These are phyloP conservation scores for Haplosporangium sp. DNA, from an alignment of 371 early-diverging fungal species.

Conservation along the genomic window DNA sequence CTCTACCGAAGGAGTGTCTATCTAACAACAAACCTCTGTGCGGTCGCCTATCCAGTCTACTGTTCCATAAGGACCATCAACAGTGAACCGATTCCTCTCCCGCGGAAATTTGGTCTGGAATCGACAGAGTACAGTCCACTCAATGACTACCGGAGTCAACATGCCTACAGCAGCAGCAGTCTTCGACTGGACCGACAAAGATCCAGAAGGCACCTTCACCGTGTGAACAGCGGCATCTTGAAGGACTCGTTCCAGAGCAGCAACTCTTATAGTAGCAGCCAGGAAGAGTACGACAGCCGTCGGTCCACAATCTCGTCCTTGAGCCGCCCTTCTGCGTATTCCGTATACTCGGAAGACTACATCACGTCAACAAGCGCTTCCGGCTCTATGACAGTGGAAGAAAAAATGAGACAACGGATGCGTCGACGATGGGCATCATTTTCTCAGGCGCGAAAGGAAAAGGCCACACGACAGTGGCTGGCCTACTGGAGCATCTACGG, in stretches of 20 bases:
- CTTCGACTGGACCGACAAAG: constrained; percentile 15
- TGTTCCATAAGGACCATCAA: constrained; percentile 53
- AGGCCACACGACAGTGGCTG: constrained; percentile 53
- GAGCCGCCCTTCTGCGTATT: constrained; percentile 46
- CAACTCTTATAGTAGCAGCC: constrained; percentile 46
- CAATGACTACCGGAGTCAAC: constrained; percentile 10
- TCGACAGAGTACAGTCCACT: constrained; percentile 32
- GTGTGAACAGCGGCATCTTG: constrained; percentile 25
- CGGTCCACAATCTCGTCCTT: constrained; percentile 36
- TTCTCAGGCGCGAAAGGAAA: constrained; percentile 47
- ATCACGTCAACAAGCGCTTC: constrained; percentile 35
- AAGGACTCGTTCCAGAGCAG: constrained; percentile 41
- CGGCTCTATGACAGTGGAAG: constrained; percentile 43
- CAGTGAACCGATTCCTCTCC: constrained; percentile 42
- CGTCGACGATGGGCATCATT: constrained; percentile 50
- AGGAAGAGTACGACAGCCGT: constrained; percentile 38
- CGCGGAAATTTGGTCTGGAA: constrained; percentile 36
- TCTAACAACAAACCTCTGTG: constrained; percentile 48
- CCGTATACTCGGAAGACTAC: constrained; percentile 43
- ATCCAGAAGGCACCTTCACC: constrained; percentile 17
- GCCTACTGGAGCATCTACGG: constrained; percentile 57
- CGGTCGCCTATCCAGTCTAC: constrained; percentile 54
- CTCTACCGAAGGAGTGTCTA: constrained; percentile 44
- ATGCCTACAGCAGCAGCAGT: constrained; percentile 27
- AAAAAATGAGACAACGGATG: constrained; percentile 48